Percentiles rank a stretch among this genome's conserved stretches.
Evolutionary conservation across 371 early-diverging fungal genomes (phyloP).

Genomic region (Dichotomocladium elegans): DNA sequence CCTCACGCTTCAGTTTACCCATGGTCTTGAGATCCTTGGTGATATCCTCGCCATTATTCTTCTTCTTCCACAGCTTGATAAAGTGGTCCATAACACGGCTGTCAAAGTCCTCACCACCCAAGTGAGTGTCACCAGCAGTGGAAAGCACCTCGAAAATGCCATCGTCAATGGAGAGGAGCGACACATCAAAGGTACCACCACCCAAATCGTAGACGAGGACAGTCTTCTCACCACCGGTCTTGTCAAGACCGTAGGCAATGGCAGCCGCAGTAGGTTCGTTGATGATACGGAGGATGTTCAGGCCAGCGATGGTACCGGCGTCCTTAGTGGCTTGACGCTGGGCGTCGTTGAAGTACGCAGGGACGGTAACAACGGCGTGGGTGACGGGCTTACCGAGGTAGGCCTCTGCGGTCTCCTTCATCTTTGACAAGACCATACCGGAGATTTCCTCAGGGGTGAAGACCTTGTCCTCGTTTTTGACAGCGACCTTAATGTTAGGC

Average conservation of each 20-base stretch:
- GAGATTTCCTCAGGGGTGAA: slow-evolving; percentile 98
- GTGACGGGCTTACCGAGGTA: slow-evolving; percentile 86
- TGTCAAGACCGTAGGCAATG: slow-evolving; percentile 88
- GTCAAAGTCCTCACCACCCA: slow-evolving; percentile 97
- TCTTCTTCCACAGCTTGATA: slow-evolving; percentile 70
- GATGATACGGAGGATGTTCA: slow-evolving; percentile 79
- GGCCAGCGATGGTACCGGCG: slow-evolving; percentile 76
- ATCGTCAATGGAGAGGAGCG: slow-evolving; percentile 82
- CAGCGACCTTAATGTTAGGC: slow-evolving; percentile 76
- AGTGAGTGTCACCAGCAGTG: slow-evolving; percentile 90
- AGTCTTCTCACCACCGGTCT: slow-evolving; percentile 61
- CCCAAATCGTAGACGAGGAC: slow-evolving; percentile 92
- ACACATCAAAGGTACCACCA: slow-evolving; percentile 96
- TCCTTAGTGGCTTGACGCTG: slow-evolving; percentile 84
- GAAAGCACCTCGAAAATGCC: slow-evolving; percentile 86
- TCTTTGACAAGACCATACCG: slow-evolving; percentile 93
- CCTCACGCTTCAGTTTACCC: slow-evolving; percentile 85
- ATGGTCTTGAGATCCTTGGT: slow-evolving; percentile 73
- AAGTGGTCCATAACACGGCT: slow-evolving; percentile 82
- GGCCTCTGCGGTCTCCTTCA: slow-evolving; percentile 97
- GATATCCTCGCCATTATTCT: slow-evolving; percentile 67
- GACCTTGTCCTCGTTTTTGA: slow-evolving; percentile 86
- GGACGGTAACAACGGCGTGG: slow-evolving; percentile 87
- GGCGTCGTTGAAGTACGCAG: slow-evolving; percentile 90
- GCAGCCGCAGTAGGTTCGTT: slow-evolving; percentile 97